Percentiles rank a stretch among this genome's conserved stretches.
Conservation (phyloP, 2,329 filamentous ascomycete genomes). For the Diaporthe sp. region DNA sequence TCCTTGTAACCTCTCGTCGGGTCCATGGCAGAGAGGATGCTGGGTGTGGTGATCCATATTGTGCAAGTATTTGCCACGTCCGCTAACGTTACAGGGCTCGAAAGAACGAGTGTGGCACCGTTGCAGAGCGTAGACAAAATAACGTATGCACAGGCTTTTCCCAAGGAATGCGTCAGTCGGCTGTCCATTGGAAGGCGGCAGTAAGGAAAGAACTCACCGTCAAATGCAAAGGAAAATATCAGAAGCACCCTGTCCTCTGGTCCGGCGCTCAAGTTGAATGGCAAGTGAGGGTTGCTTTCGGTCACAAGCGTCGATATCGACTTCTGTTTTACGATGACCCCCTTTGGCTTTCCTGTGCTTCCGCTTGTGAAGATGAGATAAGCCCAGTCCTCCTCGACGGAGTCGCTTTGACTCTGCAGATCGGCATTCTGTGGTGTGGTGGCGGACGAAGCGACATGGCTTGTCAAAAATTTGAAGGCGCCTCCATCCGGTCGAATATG, state of each 20-base stretch:
- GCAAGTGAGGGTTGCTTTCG: not conserved
- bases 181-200: fast-evolving
- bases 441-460: not conserved
- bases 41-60: slow-evolving; percentile 16
- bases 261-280: slow-evolving; percentile 1
- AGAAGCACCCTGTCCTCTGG: not conserved
- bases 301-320: slow-evolving; percentile 13
- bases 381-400: slow-evolving; percentile 9
- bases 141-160: slow-evolving; percentile 8
- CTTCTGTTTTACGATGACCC: slow-evolving; percentile 1
- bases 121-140: slow-evolving; percentile 8
- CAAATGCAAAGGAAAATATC: slow-evolving; percentile 7
- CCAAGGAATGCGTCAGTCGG: fast-evolving
- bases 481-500: not conserved
- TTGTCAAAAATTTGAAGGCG: not conserved
- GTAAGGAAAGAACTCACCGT: not conserved
- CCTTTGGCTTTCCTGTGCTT: slow-evolving; percentile 1
- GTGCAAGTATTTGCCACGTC: not conserved
- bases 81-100: not conserved
- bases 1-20: not conserved
- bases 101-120: not conserved
- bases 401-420: too few relatives aligned
- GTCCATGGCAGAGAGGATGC: slow-evolving; percentile 6
- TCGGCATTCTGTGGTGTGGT: not conserved
- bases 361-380: slow-evolving; percentile 7